Base-by-base conservation (phyloP, 192 early-diverging fungal genomes). In the Cetraspora pellucida region DNA sequence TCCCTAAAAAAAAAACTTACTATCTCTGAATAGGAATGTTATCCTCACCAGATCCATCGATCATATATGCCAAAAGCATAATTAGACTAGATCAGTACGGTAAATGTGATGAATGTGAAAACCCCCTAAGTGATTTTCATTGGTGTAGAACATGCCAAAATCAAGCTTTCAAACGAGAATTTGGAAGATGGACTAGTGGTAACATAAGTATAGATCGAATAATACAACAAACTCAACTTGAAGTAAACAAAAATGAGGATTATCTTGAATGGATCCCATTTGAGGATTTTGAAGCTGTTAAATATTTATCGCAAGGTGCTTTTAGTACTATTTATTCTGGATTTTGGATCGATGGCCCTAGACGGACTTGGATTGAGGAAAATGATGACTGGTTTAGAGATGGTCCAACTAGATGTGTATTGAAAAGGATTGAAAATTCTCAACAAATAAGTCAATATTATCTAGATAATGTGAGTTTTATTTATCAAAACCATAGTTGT, bases 171-270 rank as follows among this genome's bases (percentile, higher is more conserved):
- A 11, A 71, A 7, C 23, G 50, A n/a, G 2, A 3, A 10, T 71
- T 71, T 54, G 17, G 16, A 17, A 54, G 10, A 54, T 71, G 69
- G 69, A 28, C 46, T 52, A 71, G 69, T 54, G 69, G 69, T 10
- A 71, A 52, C 25, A 28, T 2, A 1, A 14, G 28, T 3, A 54
- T 71, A 10, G 52, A 71, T 31, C 8, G 2, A 25, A 11, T 71
- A 10, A 54, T 71, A 4, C n/a, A 71, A 30, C 17, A 54, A 19
- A 71, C 69, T 50, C 69, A 71, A 25, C 4, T 16, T 1, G 28
- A 54, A 4, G 45, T 47, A 0, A 21, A 10, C 1, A 25, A 23
- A 27, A 19, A 11, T 5, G n/a, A 10, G 0, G 69, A 71, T 23
- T 49, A 28, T 71, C 27, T 71, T 2, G 49, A 54, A 23, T 71